Percentiles rank a stretch among this genome's conserved stretches.
Conservation (phyloP, 106 monocot species). For the Hemerocallis citrina region DNA sequence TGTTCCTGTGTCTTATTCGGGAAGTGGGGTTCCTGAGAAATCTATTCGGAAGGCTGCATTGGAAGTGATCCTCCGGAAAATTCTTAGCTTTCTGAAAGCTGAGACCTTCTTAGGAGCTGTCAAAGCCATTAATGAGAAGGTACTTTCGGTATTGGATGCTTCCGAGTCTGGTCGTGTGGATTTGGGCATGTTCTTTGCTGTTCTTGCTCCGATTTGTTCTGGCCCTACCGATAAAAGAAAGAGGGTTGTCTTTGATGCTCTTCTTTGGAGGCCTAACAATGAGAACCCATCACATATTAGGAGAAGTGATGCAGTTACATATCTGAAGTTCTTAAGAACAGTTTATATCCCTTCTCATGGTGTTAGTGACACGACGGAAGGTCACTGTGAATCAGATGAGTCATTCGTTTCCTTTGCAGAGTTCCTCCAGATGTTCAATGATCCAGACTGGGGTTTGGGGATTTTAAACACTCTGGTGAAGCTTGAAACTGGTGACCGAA, state of each 20-base stretch:
- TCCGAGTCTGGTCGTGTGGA: constrained; percentile 89
- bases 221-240: constrained; percentile 62
- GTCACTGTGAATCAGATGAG: constrained; percentile 74
- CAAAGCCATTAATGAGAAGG: constrained; percentile 80
- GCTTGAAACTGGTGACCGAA: constrained; percentile 78
- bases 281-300: constrained; percentile 49
- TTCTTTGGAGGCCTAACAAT: constrained; percentile 67
- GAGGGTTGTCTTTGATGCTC: constrained; percentile 69
- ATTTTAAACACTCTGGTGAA: constrained; percentile 80
- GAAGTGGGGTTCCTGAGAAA: constrained; percentile 66
- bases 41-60: constrained; percentile 90
- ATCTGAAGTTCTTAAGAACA: constrained; percentile 77
- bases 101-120: constrained; percentile 87
- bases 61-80: constrained; percentile 68
- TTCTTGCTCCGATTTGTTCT: constrained; percentile 75
- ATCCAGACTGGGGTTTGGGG: constrained; percentile 97
- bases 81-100: constrained; percentile 71
- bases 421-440: constrained; percentile 93
- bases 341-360: constrained; percentile 89
- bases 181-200: constrained; percentile 83
- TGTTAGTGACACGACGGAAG: constrained; percentile 75
- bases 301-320: constrained; percentile 58
- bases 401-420: constrained; percentile 66
- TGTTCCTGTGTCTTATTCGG: constrained; percentile 85
- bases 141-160: constrained; percentile 79